These are phyloP conservation scores for Chaetomiaceae sp. DNA, from an alignment of 2,329 filamentous ascomycete genomes.

Conservation along the genomic window DNA sequence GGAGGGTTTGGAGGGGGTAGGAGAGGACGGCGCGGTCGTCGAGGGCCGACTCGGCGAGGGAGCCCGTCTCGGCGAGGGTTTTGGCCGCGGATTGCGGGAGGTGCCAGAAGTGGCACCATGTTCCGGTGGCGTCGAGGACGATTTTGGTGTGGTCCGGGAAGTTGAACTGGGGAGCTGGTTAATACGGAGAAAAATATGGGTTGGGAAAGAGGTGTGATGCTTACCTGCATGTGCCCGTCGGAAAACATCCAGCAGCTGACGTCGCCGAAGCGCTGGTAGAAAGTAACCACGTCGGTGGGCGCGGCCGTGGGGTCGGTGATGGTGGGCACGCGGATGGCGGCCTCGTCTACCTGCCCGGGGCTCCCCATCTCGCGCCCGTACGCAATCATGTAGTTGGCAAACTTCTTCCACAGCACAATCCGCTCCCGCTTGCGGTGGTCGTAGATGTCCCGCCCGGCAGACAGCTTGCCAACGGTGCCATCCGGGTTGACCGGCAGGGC, in stretches of 20 bases:
- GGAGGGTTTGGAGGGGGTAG: slow-evolving; percentile 66
- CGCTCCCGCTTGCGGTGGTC: slow-evolving; percentile 63
- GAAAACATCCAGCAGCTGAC: slow-evolving; percentile 79
- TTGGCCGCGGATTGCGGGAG: slow-evolving; percentile 66
- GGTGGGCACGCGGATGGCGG: slow-evolving; percentile 38
- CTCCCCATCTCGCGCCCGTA: slow-evolving; percentile 67
- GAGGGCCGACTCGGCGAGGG: slow-evolving; percentile 65
- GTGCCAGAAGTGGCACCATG: slow-evolving; percentile 73
- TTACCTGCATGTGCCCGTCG: slow-evolving; percentile 67
- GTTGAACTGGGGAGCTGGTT: slow-evolving; percentile 57
- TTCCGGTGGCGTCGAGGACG: slow-evolving; percentile 69
- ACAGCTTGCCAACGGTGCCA: slow-evolving; percentile 57
- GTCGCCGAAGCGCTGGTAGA: slow-evolving; percentile 77
- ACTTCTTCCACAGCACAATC: slow-evolving; percentile 67
- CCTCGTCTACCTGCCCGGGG: slow-evolving; percentile 43
- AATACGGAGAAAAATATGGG: not conserved
- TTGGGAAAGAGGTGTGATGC: not conserved
- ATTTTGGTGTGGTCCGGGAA: slow-evolving; percentile 87
- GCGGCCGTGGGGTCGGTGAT: slow-evolving; percentile 40
- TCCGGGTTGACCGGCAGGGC: slow-evolving; percentile 52
- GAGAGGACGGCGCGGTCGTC: slow-evolving; percentile 67
- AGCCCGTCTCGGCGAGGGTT: slow-evolving; percentile 59
- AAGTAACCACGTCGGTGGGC: slow-evolving; percentile 62
- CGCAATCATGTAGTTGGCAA: slow-evolving; percentile 69
- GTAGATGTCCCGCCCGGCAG: slow-evolving; percentile 59